Base-by-base conservation (phyloP, 495 filamentous ascomycete species). In the Alectoria sarmentosa region DNA sequence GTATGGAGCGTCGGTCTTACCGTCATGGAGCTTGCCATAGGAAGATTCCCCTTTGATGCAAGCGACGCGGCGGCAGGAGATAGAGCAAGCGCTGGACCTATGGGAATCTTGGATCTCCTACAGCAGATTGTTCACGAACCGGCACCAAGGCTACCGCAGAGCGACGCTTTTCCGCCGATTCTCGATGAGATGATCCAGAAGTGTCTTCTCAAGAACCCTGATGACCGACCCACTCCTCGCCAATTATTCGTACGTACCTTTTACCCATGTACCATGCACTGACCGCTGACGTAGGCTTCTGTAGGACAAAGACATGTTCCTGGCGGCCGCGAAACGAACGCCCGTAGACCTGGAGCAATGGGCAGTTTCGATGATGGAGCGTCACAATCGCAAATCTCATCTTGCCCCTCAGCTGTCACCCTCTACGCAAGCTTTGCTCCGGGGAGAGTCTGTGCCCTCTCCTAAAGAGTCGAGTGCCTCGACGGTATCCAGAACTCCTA, bases 101-200 rank as follows among this genome's bases (percentile, higher is more conserved):
- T 94, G 75, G 94, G 94, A 65, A 98, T 98, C 74, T 80, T 98
- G 62, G 94, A 98, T 74, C 82, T 98, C 48, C 81, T 98, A 21
- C 94, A 98, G 76, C 92, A 96, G 73, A 98, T 98, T 72, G 94
- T 98, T 49, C 90, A 97, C 69, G 94, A 98, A 73, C 90, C 94
- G 3, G 90, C 94, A 2, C 94, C 94, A 6, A 90, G 84, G 70
- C 83, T 98, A 41, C 94, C 94, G 19, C 93, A 96, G 82, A 96
- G 92, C 72, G 92, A 97, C 71, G 94, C 94, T 1, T 98, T 98
- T 81, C 94, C 94, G 13, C 82, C 84, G 8, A 96, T 96, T 64
- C 77, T 98, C 42, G 93, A 98, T 71, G 90, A 96, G 62, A 94
- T 98, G 84, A 92, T 98, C 61, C 91, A 92, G 58, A 96, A 96